These are phyloP conservation scores for Ophiocordyceps robertsii DNA, from an alignment of 2,329 filamentous ascomycete species.

Conservation along the genomic window DNA sequence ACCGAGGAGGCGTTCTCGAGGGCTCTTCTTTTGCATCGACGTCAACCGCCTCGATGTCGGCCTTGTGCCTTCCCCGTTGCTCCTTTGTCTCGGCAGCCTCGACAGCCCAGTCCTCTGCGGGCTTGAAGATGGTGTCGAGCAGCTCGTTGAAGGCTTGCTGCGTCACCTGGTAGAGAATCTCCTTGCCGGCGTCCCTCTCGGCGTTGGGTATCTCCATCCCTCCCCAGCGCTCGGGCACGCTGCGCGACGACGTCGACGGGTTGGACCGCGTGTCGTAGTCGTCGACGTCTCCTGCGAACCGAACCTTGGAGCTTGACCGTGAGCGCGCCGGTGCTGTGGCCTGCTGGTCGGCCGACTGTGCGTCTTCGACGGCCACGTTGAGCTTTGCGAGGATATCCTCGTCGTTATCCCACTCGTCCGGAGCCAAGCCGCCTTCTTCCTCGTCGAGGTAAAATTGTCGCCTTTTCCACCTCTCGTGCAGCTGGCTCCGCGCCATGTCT, in stretches of 20 bases:
- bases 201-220: conserved; percentile 67
- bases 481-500: conserved; percentile 33
- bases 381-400: conserved; percentile 38
- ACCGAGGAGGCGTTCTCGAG: neutral
- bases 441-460: conserved; percentile 74
- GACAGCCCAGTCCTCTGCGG: conserved; percentile 64
- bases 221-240: conserved; percentile 61
- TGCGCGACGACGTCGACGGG: conserved; percentile 58
- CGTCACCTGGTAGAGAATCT: conserved; percentile 82
- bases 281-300: conserved; percentile 58
- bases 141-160: conserved; percentile 88
- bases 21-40: conserved; percentile 11
- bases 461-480: conserved; percentile 62
- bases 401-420: conserved; percentile 48
- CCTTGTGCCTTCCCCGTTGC: conserved; percentile 43
- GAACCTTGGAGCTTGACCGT: conserved; percentile 65
- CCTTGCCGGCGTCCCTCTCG: conserved; percentile 71
- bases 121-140: conserved; percentile 72
- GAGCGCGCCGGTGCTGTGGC: conserved; percentile 23
- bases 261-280: conserved; percentile 62
- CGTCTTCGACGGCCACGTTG: conserved; percentile 19
- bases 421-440: conserved; percentile 61
- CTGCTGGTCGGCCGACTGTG: conserved; percentile 24
- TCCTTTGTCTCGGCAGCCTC: conserved; percentile 49
- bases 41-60: conserved; percentile 30